phyloP scores from a whole-genome alignment of 257 asterid species.

The Solanum bukasovii region DNA sequence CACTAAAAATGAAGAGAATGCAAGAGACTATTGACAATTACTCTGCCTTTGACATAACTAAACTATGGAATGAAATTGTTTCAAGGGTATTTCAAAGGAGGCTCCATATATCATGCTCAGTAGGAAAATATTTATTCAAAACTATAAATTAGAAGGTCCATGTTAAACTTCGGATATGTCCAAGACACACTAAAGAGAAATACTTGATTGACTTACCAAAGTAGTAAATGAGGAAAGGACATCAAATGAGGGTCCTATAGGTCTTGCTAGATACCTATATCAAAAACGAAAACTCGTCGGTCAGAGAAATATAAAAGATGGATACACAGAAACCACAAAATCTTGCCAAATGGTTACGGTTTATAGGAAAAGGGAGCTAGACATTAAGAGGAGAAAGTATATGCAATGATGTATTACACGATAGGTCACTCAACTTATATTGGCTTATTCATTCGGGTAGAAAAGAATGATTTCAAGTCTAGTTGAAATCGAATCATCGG shows the following conservation, averaged over 20 bases:
- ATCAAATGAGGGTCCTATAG: constrained; percentile 60
- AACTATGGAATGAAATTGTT: neutral
- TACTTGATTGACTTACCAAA: constrained; percentile 57
- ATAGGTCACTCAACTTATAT: neutral
- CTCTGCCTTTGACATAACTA: neutral
- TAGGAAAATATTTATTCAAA: neutral
- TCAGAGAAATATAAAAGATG: constrained; percentile 25
- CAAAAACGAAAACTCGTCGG: constrained; percentile 51
- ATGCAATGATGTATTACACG: neutral
- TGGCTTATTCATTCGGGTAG: neutral
- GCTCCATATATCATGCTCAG: neutral
- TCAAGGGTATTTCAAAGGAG: neutral
- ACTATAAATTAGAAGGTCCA: constrained; percentile 1
- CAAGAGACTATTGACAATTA: neutral
- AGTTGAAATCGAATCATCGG: neutral
- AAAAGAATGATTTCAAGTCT: neutral
- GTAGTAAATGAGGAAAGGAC: constrained; percentile 37
- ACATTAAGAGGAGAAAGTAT: neutral
- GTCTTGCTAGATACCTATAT: constrained; percentile 85
- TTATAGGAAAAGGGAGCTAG: neutral
- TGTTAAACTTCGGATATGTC: constrained; percentile 4
- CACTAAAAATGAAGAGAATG: constrained; percentile 6
- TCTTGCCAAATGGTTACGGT: neutral
- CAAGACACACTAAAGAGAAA: neutral
- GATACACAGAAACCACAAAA: neutral